phyloP scores from a whole-genome alignment of 2,329 filamentous ascomycete genomes.

The Pyrenochaeta sp. region DNA sequence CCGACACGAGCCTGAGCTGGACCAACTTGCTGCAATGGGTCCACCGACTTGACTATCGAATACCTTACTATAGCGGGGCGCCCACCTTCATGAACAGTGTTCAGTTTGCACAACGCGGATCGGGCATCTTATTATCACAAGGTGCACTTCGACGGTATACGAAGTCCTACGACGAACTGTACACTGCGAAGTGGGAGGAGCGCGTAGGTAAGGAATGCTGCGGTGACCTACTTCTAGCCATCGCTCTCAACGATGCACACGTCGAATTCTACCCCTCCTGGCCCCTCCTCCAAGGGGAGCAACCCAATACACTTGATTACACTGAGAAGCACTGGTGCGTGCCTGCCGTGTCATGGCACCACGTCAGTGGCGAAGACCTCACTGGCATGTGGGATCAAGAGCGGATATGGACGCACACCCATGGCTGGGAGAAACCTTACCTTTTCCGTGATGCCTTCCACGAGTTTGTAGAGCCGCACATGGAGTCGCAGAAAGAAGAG shows the following conservation, averaged over 20 bases:
- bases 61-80: conserved; percentile 54
- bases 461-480: conserved; percentile 39
- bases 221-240: conserved; percentile 48
- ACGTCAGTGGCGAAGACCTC: conserved; percentile 33
- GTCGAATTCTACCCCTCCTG: conserved; percentile 50
- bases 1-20: conserved; percentile 47
- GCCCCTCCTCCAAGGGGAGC: conserved; percentile 56
- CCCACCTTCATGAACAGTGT: conserved; percentile 48
- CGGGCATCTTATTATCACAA: conserved; percentile 54
- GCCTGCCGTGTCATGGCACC: conserved; percentile 52
- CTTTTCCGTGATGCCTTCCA: conserved; percentile 45
- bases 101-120: conserved; percentile 53
- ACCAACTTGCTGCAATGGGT: conserved; percentile 52
- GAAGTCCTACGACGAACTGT: conserved; percentile 42
- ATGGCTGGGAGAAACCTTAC: conserved; percentile 46
- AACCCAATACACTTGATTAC: conserved; percentile 51
- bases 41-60: conserved; percentile 49
- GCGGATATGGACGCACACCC: conserved; percentile 40
- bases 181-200: conserved; percentile 44
- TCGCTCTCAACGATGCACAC: conserved; percentile 44
- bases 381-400: conserved; percentile 43
- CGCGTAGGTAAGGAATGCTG: conserved; percentile 46
- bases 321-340: conserved; percentile 53
- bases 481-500: conserved; percentile 34
- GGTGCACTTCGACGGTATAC: conserved; percentile 48